Evolutionary conservation across 352 stramenopile species (phyloP).

Genomic region (Elongisporangium anandrum): DNA sequence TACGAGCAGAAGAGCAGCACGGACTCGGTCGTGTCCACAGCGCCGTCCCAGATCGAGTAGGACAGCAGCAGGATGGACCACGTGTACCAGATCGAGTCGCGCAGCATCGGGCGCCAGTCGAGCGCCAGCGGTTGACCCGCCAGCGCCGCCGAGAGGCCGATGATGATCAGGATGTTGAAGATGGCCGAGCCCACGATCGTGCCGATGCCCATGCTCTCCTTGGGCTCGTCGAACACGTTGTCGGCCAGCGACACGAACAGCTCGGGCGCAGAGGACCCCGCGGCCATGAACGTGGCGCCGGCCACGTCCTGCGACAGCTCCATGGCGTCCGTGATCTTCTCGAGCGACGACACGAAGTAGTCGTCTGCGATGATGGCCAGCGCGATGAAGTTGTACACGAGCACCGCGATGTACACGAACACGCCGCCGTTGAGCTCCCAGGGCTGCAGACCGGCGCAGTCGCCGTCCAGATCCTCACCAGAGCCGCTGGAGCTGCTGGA

Average conservation of each 20-base stretch:
- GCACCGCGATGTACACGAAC: constrained; percentile 47
- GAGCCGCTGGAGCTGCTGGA: neutral
- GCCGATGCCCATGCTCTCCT: constrained; percentile 61
- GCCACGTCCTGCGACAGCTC: constrained; percentile 71
- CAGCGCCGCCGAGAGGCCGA: constrained; percentile 70
- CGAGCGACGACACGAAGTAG: constrained; percentile 81
- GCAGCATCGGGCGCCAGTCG: constrained; percentile 73
- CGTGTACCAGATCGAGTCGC: constrained; percentile 79
- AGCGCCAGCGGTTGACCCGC: constrained; percentile 56
- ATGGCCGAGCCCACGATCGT: constrained; percentile 87
- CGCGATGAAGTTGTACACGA: constrained; percentile 80
- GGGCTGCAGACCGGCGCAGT: constrained; percentile 24
- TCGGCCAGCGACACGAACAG: constrained; percentile 75
- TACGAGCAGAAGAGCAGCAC: constrained; percentile 64
- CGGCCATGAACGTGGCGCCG: constrained; percentile 82
- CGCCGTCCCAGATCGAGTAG: constrained; percentile 55
- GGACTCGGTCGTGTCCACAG: constrained; percentile 55
- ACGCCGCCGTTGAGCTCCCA: constrained; percentile 63
- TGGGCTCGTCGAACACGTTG: constrained; percentile 71
- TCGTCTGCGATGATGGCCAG: constrained; percentile 88
- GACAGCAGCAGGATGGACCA: constrained; percentile 52
- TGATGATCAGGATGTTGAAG: constrained; percentile 88
- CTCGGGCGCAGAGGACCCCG: constrained; percentile 75
- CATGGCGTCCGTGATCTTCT: constrained; percentile 65
- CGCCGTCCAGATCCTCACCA: constrained; percentile 11